Evolutionary conservation across 2,329 filamentous ascomycete genomes (phyloP).

Genomic region (Helminthosporium solani): DNA sequence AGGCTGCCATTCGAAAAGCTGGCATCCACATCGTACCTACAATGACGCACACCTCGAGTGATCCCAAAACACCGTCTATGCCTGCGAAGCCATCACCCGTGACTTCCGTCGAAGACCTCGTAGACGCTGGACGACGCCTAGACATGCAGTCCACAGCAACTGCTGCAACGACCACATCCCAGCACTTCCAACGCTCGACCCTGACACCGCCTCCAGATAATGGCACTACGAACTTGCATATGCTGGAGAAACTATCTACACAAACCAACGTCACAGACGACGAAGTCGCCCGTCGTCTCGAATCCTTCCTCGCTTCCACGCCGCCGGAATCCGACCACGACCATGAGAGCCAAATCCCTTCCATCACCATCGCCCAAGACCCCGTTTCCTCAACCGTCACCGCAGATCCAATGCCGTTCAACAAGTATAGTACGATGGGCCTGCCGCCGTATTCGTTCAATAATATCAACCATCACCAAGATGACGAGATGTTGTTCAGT

Average conservation of each 20-base stretch:
- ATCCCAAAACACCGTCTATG: conserved; percentile 17
- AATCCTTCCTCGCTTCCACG: conserved; percentile 53
- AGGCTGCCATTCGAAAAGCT: conserved; percentile 85
- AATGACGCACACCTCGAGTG: conserved; percentile 7
- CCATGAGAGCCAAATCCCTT: conserved; percentile 23
- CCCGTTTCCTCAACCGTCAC: conserved; percentile 12
- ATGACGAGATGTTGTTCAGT: conserved; percentile 37
- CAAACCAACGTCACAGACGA: conserved; percentile 44
- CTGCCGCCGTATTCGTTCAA: conserved; percentile 20
- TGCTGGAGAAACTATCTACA: conserved; percentile 30
- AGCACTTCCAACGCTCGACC: conserved; percentile 26
- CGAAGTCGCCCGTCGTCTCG: conserved; percentile 50
- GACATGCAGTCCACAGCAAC: conserved; percentile 29
- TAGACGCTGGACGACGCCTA: conserved; percentile 48
- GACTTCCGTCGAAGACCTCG: conserved; percentile 48
- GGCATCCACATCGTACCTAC: conserved; percentile 67
- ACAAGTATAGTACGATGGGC: conserved; percentile 24
- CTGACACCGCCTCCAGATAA: conserved; percentile 46
- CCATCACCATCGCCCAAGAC: conserved; percentile 32
- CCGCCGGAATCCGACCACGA: conserved; percentile 48
- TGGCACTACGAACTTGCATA: conserved; percentile 36
- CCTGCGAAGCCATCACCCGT: conserved; percentile 31
- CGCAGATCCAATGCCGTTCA: conserved; percentile 10
- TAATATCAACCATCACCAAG: conserved; percentile 36
- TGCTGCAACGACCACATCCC: conserved; percentile 10